Evolutionary conservation across 2,329 filamentous ascomycete species (phyloP).

Genomic region (Sordariomycetes sp.): DNA sequence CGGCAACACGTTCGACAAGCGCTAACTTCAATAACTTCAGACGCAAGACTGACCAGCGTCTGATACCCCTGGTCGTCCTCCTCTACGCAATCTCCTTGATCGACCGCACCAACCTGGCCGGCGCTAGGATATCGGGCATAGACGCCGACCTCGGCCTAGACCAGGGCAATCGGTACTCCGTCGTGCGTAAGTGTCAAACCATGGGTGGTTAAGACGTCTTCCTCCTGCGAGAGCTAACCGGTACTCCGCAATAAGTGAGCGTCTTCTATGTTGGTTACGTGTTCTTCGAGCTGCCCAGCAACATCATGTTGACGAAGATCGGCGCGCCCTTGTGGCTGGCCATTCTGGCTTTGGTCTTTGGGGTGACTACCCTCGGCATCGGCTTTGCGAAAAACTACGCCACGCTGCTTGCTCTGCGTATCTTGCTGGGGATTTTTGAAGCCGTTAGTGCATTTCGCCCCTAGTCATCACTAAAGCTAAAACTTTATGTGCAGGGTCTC

Average conservation of each 20-base stretch:
- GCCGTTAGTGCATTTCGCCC: background rate
- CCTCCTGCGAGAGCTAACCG: too few relatives aligned
- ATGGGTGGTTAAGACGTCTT: constrained; percentile 14
- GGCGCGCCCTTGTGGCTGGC: background rate
- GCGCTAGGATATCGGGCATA: background rate
- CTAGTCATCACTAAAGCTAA: background rate
- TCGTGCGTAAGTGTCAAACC: background rate
- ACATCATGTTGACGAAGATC: constrained; percentile 42
- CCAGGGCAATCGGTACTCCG: background rate
- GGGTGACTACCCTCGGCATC: background rate
- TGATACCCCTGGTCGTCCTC: background rate
- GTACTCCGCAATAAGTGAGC: constrained; percentile 44
- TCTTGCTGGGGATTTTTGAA: background rate
- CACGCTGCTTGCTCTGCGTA: background rate
- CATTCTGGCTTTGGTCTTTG: background rate
- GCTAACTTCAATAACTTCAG: background rate
- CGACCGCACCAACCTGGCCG: background rate
- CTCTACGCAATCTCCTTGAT: background rate
- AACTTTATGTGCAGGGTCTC: background rate
- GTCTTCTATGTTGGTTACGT: constrained; percentile 65
- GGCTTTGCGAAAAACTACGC: background rate
- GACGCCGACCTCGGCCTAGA: background rate
- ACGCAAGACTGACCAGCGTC: background rate
- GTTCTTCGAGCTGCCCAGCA: constrained; percentile 53
- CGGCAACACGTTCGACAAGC: background rate